Base-by-base conservation (phyloP, 2,329 filamentous ascomycete genomes). In the Seiridium unicorne region DNA sequence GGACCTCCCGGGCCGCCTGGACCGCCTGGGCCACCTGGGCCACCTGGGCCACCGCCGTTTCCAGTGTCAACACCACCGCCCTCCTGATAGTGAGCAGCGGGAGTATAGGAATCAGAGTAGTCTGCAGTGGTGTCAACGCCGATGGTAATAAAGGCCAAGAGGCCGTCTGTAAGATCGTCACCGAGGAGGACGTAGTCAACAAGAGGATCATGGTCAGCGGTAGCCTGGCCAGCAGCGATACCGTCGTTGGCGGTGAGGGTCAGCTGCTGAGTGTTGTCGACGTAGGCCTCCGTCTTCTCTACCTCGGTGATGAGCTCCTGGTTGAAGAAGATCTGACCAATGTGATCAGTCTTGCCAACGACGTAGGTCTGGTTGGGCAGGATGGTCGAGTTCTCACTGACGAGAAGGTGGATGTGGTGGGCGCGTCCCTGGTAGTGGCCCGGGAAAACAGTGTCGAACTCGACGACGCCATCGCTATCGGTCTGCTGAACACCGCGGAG, bases 251-350 rank as follows among this genome's bases (percentile, higher is more conserved):
- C 70, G 67, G 86, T 86, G 57, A 70, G 71, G 7, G 79, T 84
- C 26, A 80, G 57, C 0, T 62, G 60, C 63, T 79, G 74, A 1
- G 64, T 73, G 69, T 81, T 81, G 57, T 68, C 68, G 40, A 53
- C 67, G 70, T 81, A 81, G 1, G 84, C 83, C 1, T 68, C 63
- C 2, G 72, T 74, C 31, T 68, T 66, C 62, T 83, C 79, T 58
- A 86, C 82, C 40, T 74, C 65, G 4, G 67, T 60, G 64, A 84
- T 78, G 35, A 87, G 79, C 65, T 77, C 74, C 65, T 86, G 80
- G 69, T 86, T 82, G 69, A 86, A 83, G 77, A 85, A 87, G 58
- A 87, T 71, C 69, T 88, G 84, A n/a, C 84, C 84, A 49, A 86
- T 79, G 71, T 87, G 83, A 3, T 81, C 79, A 46, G 82, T 75